Conservation (phyloP, 2,329 filamentous ascomycete species). For the Paecilomyces niveus region DNA sequence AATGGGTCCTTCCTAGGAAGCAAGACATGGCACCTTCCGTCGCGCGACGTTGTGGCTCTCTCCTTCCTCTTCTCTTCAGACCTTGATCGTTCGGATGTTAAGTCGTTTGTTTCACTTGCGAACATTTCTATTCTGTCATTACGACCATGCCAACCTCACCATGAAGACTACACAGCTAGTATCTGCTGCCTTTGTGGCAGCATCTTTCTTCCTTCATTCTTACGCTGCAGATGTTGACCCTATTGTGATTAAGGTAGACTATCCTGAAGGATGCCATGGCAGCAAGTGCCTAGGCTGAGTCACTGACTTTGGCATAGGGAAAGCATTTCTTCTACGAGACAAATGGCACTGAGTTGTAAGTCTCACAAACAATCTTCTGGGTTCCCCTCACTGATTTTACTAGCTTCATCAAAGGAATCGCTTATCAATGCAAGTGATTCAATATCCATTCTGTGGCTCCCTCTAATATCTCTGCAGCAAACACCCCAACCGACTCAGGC, state of each 20-base stretch:
- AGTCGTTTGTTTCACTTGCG: neutral
- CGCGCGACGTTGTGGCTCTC: neutral
- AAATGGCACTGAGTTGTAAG: slow-evolving; percentile 63
- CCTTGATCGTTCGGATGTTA: neutral
- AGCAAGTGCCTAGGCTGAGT: neutral
- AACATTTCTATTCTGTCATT: neutral
- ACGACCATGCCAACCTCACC: neutral
- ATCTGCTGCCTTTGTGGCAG: neutral
- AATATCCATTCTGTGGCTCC: neutral
- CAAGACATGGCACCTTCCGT: neutral
- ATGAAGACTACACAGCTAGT: neutral
- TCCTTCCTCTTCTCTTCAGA: neutral
- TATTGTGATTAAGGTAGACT: slow-evolving; percentile 55
- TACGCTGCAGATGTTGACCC: slow-evolving; percentile 41
- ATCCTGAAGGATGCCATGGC: neutral
- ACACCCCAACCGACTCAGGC: slow-evolving; percentile 48
- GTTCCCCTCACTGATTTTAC: slow-evolving; percentile 22
- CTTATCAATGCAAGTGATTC: slow-evolving; percentile 63
- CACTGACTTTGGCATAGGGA: slow-evolving; percentile 41
- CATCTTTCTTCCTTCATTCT: neutral
- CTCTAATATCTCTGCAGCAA: slow-evolving; percentile 39
- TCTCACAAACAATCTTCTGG: slow-evolving; percentile 43
- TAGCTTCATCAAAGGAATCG: slow-evolving; percentile 79
- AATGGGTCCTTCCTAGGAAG: neutral
- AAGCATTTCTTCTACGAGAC: slow-evolving; percentile 82